Conservation (phyloP, 768 basidiomycete genomes). For the Calvatia gigantea region DNA sequence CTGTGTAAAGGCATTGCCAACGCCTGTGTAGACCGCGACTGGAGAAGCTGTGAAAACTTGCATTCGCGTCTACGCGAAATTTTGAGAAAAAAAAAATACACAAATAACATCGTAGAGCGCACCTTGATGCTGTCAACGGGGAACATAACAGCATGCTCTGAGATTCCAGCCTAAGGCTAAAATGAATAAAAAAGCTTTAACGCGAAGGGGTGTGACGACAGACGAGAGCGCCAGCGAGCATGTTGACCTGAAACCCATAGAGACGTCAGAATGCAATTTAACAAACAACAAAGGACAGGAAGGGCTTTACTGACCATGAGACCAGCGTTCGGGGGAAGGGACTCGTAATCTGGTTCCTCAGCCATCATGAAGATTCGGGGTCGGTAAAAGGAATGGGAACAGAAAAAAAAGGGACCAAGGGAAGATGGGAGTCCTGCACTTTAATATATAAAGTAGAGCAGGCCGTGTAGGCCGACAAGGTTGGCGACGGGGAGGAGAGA, state of each 20-base stretch:
- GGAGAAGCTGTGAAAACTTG: conserved; percentile 91
- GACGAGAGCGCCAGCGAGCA: conserved; percentile 95
- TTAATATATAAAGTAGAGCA: neutral
- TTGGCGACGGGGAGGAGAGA: neutral
- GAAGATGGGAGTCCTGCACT: neutral
- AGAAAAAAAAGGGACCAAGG: neutral
- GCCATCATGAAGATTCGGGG: conserved; percentile 11
- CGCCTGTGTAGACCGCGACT: conserved; percentile 81
- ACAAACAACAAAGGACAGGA: neutral
- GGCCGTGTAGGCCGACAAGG: neutral
- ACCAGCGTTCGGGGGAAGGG: conserved; percentile 65
- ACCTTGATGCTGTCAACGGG: conserved; percentile 99
- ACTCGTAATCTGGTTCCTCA: conserved; percentile 18
- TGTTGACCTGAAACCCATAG: conserved; percentile 67
- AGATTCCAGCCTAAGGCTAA: conserved; percentile 85
- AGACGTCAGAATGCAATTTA: conserved; percentile 10
- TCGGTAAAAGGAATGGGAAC: neutral
- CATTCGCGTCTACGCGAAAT: conserved; percentile 85
- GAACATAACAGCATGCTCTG: conserved; percentile 98
- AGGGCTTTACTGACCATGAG: conserved; percentile 55
- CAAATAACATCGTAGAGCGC: conserved; percentile 21
- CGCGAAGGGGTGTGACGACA: conserved; percentile 25
- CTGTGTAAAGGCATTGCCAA: conserved; percentile 86
- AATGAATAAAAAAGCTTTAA: conserved; percentile 5
- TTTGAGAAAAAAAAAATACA: conserved; percentile 8